Percentiles rank a stretch among this genome's conserved stretches.
Conservation (phyloP, 2,329 filamentous ascomycete genomes). For the Dactylellina cionopaga region DNA sequence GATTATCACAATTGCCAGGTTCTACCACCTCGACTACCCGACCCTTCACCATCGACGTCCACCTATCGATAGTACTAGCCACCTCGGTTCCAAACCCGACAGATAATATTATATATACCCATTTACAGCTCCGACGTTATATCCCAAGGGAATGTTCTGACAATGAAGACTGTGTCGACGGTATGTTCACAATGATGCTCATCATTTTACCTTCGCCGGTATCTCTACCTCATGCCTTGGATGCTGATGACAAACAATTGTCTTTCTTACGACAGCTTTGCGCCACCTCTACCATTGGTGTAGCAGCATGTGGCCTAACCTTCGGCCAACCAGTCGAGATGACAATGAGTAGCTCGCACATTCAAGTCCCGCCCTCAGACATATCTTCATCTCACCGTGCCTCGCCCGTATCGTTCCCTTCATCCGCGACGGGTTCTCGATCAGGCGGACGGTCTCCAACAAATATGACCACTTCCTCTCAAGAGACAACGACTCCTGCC, state of each 20-base stretch:
- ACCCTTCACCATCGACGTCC: constrained; percentile 17
- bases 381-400: constrained; percentile 45
- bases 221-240: constrained; percentile 19
- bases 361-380: constrained; percentile 39
- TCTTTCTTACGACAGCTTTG: constrained; percentile 55
- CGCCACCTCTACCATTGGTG: constrained; percentile 58
- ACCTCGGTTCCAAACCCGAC: constrained; percentile 19
- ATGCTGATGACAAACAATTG: constrained; percentile 46
- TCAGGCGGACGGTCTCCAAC: constrained; percentile 46
- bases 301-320: constrained; percentile 57
- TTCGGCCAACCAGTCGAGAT: constrained; percentile 54
- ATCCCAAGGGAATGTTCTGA: constrained; percentile 54
- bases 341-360: constrained; percentile 47
- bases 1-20: constrained; percentile 37
- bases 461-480: constrained; percentile 51
- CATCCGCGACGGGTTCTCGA: constrained; percentile 43
- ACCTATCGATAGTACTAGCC: constrained; percentile 36
- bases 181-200: constrained; percentile 53
- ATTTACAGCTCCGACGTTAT: constrained; percentile 29
- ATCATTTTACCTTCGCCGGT: constrained; percentile 41
- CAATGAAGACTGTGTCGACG: constrained; percentile 57
- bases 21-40: constrained; percentile 44
- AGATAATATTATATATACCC: constrained; percentile 39
- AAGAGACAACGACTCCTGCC: constrained; percentile 49
- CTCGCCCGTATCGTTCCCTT: constrained; percentile 48